These are phyloP conservation scores for Populus hybrid DNA, from an alignment of 441 rosid species.

Conservation along the genomic window DNA sequence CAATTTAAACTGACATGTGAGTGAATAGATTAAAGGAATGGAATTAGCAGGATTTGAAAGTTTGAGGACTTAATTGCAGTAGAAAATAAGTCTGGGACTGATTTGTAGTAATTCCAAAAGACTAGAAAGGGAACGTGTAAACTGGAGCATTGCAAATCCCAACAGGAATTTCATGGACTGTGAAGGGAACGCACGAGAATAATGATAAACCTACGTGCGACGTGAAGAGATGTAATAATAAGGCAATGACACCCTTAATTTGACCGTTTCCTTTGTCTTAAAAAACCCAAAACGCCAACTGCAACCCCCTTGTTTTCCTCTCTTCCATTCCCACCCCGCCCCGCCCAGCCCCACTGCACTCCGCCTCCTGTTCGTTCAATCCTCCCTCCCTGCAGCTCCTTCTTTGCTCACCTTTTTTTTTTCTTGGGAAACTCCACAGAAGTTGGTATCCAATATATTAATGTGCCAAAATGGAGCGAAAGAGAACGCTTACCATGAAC, in stretches of 20 bases:
- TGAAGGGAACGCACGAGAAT: not conserved
- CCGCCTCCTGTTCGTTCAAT: not conserved
- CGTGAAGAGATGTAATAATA: not conserved
- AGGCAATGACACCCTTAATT: constrained; percentile 8
- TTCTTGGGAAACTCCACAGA: too few species aligned
- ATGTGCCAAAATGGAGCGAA: constrained; percentile 31
- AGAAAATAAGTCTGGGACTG: not conserved
- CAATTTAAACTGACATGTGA: not conserved
- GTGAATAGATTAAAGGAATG: not conserved
- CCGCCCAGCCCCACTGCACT: not conserved
- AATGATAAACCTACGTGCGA: not conserved
- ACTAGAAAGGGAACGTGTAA: not conserved
- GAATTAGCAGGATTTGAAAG: not conserved
- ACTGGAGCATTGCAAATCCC: too few species aligned
- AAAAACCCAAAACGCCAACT: constrained; percentile 11
- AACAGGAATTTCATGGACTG: not conserved
- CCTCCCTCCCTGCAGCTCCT: too few species aligned
- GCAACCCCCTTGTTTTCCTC: constrained; percentile 26
- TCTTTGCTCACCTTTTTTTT: not conserved
- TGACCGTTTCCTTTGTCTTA: constrained; percentile 34
- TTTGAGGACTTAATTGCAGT: not conserved
- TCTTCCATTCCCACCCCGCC: constrained; percentile 24
- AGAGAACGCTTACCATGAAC: constrained; percentile 64
- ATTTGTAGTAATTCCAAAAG: not conserved
- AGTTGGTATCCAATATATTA: not conserved